Base-by-base conservation (phyloP, 1,284 basidiomycete genomes). In the Microbotryomycetes sp. region DNA sequence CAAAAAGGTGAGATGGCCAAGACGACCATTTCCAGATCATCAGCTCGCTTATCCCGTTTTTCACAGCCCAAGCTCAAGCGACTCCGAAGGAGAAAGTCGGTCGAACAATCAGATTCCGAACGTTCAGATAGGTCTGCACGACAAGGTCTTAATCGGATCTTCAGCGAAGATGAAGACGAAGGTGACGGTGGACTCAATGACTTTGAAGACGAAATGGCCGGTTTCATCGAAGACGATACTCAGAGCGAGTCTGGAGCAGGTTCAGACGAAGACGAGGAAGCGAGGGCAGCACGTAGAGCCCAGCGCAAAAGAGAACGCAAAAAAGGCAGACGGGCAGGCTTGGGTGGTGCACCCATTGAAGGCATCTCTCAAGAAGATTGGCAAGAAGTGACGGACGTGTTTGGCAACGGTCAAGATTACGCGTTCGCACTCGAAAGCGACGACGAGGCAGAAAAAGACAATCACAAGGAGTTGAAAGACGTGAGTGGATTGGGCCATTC, bases 341-440 rank as follows among this genome's bases (percentile, higher is more conserved):
- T 96, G 63, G 91, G 92, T 72, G 85, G 88, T 51, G 69, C 73
- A 9, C 53, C 62, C 28, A 56, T 69, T 52, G 66, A 73, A 58
- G 71, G 71, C 19, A 58, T 70, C 46, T 60, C 61, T 49, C 53
- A 59, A 65, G 97, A 93, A 73, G 89, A 92, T 32, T 97, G 92
- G 92, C 88, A 92, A 63, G 96, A 97, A 77, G 89, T 98, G 53
- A 88, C 89, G 66, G 94, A 93, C 66, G 91, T 98, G 12, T 98
- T 98, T 73, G 96, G 96, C 42, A 90, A 96, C 70, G 96, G 96
- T 22, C 86, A 89, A 71, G 94, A 98, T 69, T 99, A 94, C 73
- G 92, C 91, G 70, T 96, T 90, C 88, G 93, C 93, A 2, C 77
- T 97, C 58, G 86, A 81, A 49, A 86, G 83, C 12, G 92, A 94